Conservation (phyloP, 208 protist species). For the Acanthamoeba healyi region DNA sequence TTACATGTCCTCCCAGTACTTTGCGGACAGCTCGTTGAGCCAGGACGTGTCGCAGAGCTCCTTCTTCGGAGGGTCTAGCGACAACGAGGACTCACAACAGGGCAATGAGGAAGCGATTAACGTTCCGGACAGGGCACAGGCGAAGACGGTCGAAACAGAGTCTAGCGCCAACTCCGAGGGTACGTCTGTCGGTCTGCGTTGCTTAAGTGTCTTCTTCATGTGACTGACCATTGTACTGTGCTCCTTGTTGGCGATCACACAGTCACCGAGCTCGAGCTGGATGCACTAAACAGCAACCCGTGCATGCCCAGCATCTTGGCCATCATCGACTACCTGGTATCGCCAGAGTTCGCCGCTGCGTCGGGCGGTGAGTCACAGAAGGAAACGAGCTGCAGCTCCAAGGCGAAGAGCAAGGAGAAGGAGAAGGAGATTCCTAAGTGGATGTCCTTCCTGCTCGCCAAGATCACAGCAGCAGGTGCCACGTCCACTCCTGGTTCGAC, state of each 20-base stretch:
- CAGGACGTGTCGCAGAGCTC: conserved; percentile 77
- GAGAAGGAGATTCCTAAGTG: conserved; percentile 86
- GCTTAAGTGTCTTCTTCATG: not conserved
- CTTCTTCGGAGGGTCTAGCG: not conserved
- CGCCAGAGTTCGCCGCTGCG: conserved; percentile 36
- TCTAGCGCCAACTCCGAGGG: not conserved
- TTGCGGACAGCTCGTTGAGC: conserved; percentile 84
- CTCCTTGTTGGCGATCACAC: not conserved
- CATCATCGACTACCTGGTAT: conserved; percentile 82
- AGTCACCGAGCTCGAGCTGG: conserved; percentile 83
- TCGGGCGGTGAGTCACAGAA: conserved; percentile 52
- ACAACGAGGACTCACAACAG: conserved; percentile 51
- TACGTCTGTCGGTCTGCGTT: not conserved
- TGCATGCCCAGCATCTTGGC: conserved; percentile 85
- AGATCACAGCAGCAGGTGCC: conserved; percentile 73
- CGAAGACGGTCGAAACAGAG: not conserved
- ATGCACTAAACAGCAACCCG: conserved; percentile 86
- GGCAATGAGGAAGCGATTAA: conserved; percentile 12
- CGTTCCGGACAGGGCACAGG: not conserved
- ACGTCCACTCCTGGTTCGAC: too few relatives aligned
- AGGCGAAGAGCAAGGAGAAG: conserved; percentile 16
- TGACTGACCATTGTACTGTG: not conserved
- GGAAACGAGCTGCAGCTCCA: not conserved
- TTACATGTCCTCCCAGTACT: conserved; percentile 88
- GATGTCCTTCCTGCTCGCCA: conserved; percentile 89